Percentiles rank a stretch among this genome's conserved stretches.
These are phyloP conservation scores for Klebsormidium nitens DNA, from an alignment of 139 green algal genomes.

Conservation along the genomic window DNA sequence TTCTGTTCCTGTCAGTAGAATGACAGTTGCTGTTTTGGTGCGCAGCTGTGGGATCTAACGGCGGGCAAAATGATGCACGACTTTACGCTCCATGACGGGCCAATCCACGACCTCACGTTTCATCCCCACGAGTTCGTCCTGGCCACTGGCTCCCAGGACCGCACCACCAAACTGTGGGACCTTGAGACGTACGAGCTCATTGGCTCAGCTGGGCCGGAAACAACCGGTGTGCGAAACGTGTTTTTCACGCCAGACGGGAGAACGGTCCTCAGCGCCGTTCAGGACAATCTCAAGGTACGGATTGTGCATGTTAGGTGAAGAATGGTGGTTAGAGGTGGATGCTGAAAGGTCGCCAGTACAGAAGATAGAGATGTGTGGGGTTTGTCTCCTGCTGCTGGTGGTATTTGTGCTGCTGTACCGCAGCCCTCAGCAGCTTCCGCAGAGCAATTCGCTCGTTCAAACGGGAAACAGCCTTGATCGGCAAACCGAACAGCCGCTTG, in stretches of 20 bases:
- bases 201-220: conserved; percentile 53
- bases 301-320: too few species aligned
- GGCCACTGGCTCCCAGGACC: conserved; percentile 60
- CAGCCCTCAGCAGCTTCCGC: too few species aligned
- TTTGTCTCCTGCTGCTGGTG: too few species aligned
- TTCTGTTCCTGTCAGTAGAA: too few species aligned
- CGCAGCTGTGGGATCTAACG: conserved; percentile 71
- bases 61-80: conserved; percentile 58
- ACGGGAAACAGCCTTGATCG: too few species aligned
- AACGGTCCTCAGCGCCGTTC: conserved; percentile 47
- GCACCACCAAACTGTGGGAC: conserved; percentile 68
- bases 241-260: conserved; percentile 63
- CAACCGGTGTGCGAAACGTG: conserved; percentile 52
- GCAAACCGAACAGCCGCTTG: too few species aligned
- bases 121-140: conserved; percentile 76
- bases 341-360: too few species aligned
- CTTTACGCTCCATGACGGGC: conserved; percentile 50
- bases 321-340: too few species aligned
- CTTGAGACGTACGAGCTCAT: conserved; percentile 62
- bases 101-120: conserved; percentile 69
- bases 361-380: too few species aligned
- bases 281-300: conserved; percentile 26
- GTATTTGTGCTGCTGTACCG: too few species aligned
- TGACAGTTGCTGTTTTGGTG: too few species aligned
- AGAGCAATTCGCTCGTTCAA: too few species aligned